phyloP scores from a whole-genome alignment of 2,329 filamentous ascomycete genomes.

The Lasiodiplodia sp. region DNA sequence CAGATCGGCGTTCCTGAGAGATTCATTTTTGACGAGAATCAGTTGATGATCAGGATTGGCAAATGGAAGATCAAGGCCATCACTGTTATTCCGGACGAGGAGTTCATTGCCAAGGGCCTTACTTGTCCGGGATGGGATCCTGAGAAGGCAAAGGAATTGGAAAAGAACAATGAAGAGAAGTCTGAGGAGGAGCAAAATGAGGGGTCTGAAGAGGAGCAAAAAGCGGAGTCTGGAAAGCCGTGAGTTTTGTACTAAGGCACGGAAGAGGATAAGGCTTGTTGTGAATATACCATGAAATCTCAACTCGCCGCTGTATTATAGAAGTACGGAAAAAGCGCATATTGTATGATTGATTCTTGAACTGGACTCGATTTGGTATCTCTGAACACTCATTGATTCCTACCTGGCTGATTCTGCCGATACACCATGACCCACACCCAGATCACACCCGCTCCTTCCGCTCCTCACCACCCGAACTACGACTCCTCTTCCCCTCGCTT shows the following conservation, averaged over 20 bases:
- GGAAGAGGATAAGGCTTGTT: neutral
- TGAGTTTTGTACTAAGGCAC: neutral
- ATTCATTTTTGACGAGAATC: constrained; percentile 64
- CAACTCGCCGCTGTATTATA: neutral
- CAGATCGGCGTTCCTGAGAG: constrained; percentile 63
- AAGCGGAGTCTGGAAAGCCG: too few species aligned
- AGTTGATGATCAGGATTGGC: constrained; percentile 63
- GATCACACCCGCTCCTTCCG: neutral
- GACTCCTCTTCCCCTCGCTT: neutral
- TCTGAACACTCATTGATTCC: neutral
- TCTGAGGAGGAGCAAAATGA: too few species aligned
- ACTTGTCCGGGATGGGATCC: constrained; percentile 58
- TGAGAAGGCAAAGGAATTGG: neutral
- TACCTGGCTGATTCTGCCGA: neutral
- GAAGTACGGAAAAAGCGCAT: neutral
- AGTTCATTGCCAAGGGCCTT: constrained; percentile 56
- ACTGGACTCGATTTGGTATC: too few species aligned
- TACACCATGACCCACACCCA: neutral
- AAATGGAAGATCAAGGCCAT: constrained; percentile 68
- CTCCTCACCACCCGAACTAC: neutral
- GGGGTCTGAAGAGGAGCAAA: too few species aligned
- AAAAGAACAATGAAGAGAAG: neutral
- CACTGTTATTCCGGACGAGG: constrained; percentile 61
- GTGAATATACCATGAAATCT: neutral
- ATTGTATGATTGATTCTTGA: neutral